Evolutionary conservation across 345 rosid species (phyloP), one percentile per base, ranked within the genome.

Genomic region (Leavenworthia alabamica): DNA sequence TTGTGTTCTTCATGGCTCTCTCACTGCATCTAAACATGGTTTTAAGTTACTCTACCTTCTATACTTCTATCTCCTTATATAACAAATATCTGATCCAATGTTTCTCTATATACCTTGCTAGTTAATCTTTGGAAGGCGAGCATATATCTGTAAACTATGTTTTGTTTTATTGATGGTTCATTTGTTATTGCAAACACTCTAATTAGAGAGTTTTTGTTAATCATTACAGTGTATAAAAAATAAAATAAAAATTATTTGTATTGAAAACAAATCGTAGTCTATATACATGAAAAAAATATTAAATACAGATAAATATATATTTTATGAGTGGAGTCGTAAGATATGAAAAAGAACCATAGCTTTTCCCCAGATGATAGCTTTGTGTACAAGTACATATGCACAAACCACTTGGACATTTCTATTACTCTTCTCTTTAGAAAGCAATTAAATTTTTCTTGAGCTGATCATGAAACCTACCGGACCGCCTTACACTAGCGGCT

Each of bases 391-490:
- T 27, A 20, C 4, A 62, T 6, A 69, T 61, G 53, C 44, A 20
- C 42, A 60, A 49, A 58, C 49, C 52, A 49, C 29, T 23, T 7
- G 49, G 28, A 4, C 14, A 22, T 1, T 32, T 32, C 39, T 59
- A 32, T 50, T 42, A 27, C n/a, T 26, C 27, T 27, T 48, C 26
- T 40, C 57, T 63, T 71, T 47, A 24, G 29, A 64, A 64, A 56
- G 53, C 65, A 2, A 71, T 57, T 41, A 64, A 63, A 42, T 64
- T 64, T 6, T 71, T 71, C 0, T 63, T 47, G 4, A 71, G 70
- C 41, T 71, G 75, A n/a, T 71, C 75, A 35, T 64, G 75, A 48
- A 71, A 71, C 48, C 75, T 64, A 49, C 75, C 75, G 2, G 75
- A 64, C 55, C 65, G 60, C 4, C 75, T 45, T 33, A 71, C 75